Conservation (phyloP, 495 filamentous ascomycete species). For the Penicillium longicatenatum region DNA sequence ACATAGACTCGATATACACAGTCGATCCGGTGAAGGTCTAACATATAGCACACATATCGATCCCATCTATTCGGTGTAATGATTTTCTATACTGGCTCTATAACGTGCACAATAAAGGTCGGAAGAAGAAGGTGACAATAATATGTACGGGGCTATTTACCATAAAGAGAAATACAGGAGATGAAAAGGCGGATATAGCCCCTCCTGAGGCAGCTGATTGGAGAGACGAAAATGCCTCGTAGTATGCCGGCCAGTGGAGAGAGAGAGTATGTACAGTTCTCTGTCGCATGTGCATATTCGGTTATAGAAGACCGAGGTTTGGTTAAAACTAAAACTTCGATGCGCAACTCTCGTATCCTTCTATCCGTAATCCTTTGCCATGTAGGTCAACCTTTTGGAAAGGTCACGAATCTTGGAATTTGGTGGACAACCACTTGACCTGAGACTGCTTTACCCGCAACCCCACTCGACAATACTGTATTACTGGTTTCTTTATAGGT, state of each 20-base stretch:
- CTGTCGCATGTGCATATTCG: background rate
- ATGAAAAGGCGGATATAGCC: slow-evolving; percentile 1
- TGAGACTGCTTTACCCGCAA: background rate
- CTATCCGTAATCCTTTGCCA: background rate
- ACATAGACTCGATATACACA: background rate
- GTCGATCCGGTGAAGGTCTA: background rate
- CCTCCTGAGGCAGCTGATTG: slow-evolving; percentile 16
- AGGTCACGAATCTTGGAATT: background rate
- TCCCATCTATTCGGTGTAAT: background rate
- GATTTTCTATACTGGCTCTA: background rate
- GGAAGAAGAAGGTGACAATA: background rate
- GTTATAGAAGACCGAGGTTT: background rate
- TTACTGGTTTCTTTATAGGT: background rate
- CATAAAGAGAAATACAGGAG: slow-evolving; percentile 2
- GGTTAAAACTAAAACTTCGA: background rate
- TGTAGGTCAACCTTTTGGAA: no score
- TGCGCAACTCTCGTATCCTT: no score
- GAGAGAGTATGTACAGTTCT: no score
- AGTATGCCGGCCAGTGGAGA: slow-evolving; percentile 5
- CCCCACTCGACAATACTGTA: slow-evolving; percentile 6
- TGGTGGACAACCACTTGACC: background rate
- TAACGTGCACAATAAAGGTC: background rate
- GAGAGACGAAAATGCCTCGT: slow-evolving; percentile 26
- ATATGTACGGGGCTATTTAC: background rate
- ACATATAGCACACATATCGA: background rate